These are phyloP conservation scores for Boeremia lycopersici DNA, from an alignment of 2,329 filamentous ascomycete species.

Conservation along the genomic window DNA sequence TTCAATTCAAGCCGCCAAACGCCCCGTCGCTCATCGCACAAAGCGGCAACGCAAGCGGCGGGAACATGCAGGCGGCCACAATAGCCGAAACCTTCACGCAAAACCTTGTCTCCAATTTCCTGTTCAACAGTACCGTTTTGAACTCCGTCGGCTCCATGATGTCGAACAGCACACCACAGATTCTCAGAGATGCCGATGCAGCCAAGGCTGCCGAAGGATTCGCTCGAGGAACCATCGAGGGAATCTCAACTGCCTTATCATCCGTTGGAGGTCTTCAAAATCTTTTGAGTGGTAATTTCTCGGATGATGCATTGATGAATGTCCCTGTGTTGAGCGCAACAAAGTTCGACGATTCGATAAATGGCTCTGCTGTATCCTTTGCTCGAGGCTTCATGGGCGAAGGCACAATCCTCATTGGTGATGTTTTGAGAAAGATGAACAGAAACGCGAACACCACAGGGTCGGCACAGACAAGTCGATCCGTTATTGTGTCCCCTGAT, in stretches of 20 bases:
- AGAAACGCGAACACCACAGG: conserved; percentile 7
- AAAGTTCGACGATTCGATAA: conserved; percentile 34
- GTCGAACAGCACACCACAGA: conserved; percentile 3
- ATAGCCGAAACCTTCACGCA: conserved; percentile 30
- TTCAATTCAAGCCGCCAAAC: conserved; percentile 20
- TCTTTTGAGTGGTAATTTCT: conserved; percentile 32
- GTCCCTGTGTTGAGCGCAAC: conserved; percentile 26
- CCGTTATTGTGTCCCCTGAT: background rate
- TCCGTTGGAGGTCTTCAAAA: conserved; percentile 36
- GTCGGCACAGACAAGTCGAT: conserved; percentile 4
- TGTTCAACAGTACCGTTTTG: conserved; percentile 30
- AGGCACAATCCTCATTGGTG: conserved; percentile 31
- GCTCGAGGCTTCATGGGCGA: conserved; percentile 33
- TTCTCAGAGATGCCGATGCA: conserved; percentile 15
- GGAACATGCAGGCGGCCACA: conserved; percentile 21
- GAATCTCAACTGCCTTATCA: conserved; percentile 30
- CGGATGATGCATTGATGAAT: conserved; percentile 24
- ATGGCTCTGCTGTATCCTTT: conserved; percentile 34
- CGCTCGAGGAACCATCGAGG: conserved; percentile 36
- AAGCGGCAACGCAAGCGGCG: conserved; percentile 11
- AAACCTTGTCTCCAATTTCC: conserved; percentile 28
- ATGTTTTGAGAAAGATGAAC: conserved; percentile 27
- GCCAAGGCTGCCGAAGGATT: conserved; percentile 37
- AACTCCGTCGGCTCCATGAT: conserved; percentile 11
- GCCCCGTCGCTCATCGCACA: conserved; percentile 5